A percentile compares a stretch with the other conserved stretches of the same genome.
phyloP scores from a whole-genome alignment of 2,329 filamentous ascomycete species.

The Talaromyces sp. region DNA sequence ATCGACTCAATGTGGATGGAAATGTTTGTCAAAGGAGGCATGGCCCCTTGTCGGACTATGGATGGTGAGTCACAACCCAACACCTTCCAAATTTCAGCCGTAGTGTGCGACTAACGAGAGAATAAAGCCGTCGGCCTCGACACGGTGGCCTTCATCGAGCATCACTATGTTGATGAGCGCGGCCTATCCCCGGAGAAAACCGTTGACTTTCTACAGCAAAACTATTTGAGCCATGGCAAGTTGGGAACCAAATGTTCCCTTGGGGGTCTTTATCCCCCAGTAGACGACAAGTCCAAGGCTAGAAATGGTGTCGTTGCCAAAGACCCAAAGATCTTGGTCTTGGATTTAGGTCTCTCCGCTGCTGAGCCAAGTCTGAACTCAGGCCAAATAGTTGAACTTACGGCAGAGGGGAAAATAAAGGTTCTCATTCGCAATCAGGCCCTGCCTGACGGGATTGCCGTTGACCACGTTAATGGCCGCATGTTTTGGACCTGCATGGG shows the following conservation, averaged over 20 bases:
- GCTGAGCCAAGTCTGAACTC: neutral
- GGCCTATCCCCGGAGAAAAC: constrained; percentile 37
- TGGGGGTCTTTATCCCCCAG: neutral
- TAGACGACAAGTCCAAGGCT: neutral
- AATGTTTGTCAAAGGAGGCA: constrained; percentile 29
- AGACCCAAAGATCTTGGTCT: neutral
- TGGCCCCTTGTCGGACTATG: constrained; percentile 42
- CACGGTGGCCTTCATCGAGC: constrained; percentile 51
- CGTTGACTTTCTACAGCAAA: constrained; percentile 42
- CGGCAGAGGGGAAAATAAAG: neutral
- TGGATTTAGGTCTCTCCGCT: neutral
- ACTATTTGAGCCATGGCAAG: constrained; percentile 45
- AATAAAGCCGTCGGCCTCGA: constrained; percentile 45
- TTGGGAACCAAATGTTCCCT: constrained; percentile 43
- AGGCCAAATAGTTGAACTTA: too few species aligned
- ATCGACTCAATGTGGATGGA: constrained; percentile 47
- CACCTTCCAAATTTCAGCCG: too few species aligned
- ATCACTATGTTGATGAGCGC: constrained; percentile 50
- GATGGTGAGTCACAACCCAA: constrained; percentile 23
- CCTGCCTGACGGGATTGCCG: neutral
- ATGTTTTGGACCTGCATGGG: constrained; percentile 54
- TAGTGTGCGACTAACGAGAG: too few species aligned
- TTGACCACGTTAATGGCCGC: constrained; percentile 18
- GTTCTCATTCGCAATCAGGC: neutral
- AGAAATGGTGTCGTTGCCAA: neutral